Percentiles rank a stretch among this genome's conserved stretches.
Conservation (phyloP, 208 protist species). For the Naegleria gruberi region DNA sequence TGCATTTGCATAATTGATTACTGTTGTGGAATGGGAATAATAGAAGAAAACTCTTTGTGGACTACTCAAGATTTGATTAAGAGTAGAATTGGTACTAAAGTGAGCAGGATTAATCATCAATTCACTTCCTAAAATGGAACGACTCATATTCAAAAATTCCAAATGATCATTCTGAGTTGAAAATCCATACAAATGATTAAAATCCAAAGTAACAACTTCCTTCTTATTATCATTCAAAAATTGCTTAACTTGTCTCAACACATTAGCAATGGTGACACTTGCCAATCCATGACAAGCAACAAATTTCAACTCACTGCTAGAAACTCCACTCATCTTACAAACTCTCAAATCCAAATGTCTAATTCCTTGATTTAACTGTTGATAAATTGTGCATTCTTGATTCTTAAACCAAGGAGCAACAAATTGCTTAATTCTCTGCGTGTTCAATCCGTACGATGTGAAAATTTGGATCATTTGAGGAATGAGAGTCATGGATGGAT, state of each 20-base stretch:
- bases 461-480: background rate
- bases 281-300: background rate
- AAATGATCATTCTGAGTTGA: background rate
- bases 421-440: background rate
- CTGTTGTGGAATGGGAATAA: background rate
- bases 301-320: background rate
- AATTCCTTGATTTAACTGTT: background rate
- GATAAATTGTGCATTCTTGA: background rate
- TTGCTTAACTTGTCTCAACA: background rate
- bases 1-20: background rate
- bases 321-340: background rate
- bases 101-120: background rate
- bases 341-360: background rate
- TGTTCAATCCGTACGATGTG: background rate
- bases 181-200: background rate
- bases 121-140: background rate
- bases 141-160: background rate
- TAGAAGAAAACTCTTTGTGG: background rate
- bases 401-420: background rate
- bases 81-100: background rate
- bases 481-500: background rate
- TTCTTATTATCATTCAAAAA: background rate
- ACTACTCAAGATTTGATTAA: background rate
- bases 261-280: background rate
- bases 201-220: background rate